phyloP scores from a whole-genome alignment of 768 basidiomycete genomes.

The Mycena galericulata region DNA sequence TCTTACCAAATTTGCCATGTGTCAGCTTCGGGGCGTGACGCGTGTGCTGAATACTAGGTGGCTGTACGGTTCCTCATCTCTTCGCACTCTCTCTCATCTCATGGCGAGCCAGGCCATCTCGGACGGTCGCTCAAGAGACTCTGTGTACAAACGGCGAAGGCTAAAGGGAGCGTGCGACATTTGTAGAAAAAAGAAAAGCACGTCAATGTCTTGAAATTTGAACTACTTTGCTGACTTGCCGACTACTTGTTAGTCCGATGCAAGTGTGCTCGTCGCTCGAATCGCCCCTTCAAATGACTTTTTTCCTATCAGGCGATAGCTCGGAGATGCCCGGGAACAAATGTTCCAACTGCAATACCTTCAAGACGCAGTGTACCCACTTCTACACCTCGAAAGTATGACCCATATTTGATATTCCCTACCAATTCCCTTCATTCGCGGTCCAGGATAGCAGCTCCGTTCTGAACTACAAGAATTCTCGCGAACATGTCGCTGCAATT shows the following conservation, averaged over 20 bases:
- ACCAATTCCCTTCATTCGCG: background rate
- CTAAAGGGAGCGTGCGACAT: slow-evolving; percentile 25
- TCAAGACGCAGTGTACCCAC: slow-evolving; percentile 65
- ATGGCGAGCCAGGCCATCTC: no score
- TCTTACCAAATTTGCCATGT: no score
- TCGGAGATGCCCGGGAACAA: slow-evolving; percentile 64
- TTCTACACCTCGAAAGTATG: slow-evolving; percentile 63
- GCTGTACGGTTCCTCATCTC: no score
- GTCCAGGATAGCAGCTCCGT: slow-evolving; percentile 23
- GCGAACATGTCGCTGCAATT: slow-evolving; percentile 25
- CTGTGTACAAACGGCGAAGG: slow-evolving; percentile 15
- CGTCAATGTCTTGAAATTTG: background rate
- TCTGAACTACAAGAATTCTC: slow-evolving; percentile 19
- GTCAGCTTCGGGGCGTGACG: no score
- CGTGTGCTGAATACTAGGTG: no score
- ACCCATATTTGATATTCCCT: slow-evolving; percentile 11
- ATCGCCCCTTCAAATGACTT: background rate
- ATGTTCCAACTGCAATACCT: slow-evolving; percentile 69
- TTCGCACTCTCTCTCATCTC: no score
- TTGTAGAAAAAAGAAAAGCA: slow-evolving; percentile 24
- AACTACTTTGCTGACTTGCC: background rate
- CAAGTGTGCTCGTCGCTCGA: background rate
- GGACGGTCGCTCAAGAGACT: background rate
- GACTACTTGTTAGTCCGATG: slow-evolving; percentile 47
- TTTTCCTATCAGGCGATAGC: slow-evolving; percentile 59